Conservation (phyloP, 805 yeast species). For the Zygoascus bituminiphila region DNA sequence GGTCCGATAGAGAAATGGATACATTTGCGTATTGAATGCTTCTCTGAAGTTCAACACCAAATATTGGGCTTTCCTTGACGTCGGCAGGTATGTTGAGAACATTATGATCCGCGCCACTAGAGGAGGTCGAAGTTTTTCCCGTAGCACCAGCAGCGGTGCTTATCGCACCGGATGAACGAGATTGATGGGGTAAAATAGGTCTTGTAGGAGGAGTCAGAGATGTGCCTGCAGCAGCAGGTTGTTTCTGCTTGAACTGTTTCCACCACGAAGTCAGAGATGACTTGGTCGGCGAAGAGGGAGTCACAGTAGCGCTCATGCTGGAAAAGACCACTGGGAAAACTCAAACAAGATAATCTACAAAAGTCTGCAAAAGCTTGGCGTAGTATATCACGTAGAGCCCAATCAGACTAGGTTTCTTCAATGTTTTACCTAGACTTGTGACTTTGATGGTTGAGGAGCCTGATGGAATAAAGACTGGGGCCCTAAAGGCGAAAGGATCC, state of each 20-base stretch:
- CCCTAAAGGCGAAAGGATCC: too few species aligned
- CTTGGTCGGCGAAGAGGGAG: constrained; percentile 27
- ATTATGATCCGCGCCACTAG: neutral
- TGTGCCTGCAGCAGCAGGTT: neutral
- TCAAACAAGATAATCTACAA: too few species aligned
- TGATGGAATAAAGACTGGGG: too few species aligned
- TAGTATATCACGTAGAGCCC: too few species aligned
- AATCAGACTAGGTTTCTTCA: too few species aligned
- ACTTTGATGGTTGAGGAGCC: too few species aligned
- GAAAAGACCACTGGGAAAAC: too few species aligned
- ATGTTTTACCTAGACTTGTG: too few species aligned
- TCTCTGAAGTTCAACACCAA: constrained; percentile 70
- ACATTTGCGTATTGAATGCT: constrained; percentile 75
- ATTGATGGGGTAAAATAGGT: neutral
- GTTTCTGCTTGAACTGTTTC: constrained; percentile 31
- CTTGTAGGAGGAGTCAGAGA: neutral
- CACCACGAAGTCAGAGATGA: constrained; percentile 35
- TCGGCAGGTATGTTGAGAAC: constrained; percentile 6
- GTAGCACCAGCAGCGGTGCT: constrained; percentile 1
- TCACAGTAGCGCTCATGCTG: neutral
- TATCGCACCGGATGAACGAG: constrained; percentile 4
- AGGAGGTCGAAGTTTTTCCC: constrained; percentile 5
- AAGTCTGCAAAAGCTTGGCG: too few species aligned
- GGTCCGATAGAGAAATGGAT: constrained; percentile 54
- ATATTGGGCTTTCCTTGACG: constrained; percentile 37